Base-by-base conservation (phyloP, 352 stramenopile genomes). In the Phytophthora idaei region DNA sequence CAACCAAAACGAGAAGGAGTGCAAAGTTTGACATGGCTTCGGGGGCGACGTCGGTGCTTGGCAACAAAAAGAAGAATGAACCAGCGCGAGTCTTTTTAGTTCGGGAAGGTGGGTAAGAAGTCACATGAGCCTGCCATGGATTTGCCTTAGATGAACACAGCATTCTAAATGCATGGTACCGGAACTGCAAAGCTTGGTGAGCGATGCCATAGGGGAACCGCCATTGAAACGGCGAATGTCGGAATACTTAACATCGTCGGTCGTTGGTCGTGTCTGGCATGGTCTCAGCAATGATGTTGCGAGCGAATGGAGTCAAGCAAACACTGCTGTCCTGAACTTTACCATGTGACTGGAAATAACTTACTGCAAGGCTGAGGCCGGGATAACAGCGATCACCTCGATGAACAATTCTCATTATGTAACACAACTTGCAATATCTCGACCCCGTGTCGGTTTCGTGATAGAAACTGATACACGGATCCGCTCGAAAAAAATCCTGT, bases 11-110 rank as follows among this genome's bases (percentile, higher is more conserved):
- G 44, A 72, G 32, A 4, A 71, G 12, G 7, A 51, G 37, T 1
- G 42, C 31, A 52, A 64, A 8, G 1, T n/a, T 52, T 49, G 51
- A 50, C 59, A 71, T 71, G n/a, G 17, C 39, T 21, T 69, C 31
- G 11, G 15, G 17, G 44, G 29, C 0, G 34, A 39, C 2, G 27
- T 48, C 27, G 49, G 55, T 41, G 21, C 27, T 44, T 55, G 39
- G 47, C 11, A 48, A 66, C 17, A 44, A 67, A 74, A 68, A n/a
- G 60, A 49, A 57, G 60, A 77, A 65, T 77, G 64, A n/a, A n/a
- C 36, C 34, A 42, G 5, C 36, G 0, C 21, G 21, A 21, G 21
- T 21, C 21, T 21, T 21, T 21, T 21, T 21, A 11, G 9, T 11
- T n/a, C 36, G 36, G 29, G 4, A 34, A 34, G 32, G 32, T 12